A percentile compares a stretch with the other conserved stretches of the same genome.
phyloP scores from a whole-genome alignment of 1,284 basidiomycete genomes.

The Meira nashicola region DNA sequence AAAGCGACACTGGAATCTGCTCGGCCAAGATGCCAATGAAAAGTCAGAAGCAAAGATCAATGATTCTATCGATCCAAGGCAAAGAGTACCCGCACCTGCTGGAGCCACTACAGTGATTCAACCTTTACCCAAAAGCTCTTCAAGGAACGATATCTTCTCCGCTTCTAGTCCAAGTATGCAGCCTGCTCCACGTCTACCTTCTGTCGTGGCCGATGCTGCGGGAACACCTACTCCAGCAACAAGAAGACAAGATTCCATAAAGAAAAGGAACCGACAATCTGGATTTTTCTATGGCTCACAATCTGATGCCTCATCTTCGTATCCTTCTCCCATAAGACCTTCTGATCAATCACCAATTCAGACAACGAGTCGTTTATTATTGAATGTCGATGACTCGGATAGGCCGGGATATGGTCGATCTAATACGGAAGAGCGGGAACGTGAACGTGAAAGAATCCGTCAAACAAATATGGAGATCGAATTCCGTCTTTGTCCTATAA shows the following conservation, averaged over 20 bases:
- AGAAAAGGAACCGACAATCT: conserved; percentile 12
- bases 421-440: conserved; percentile 37
- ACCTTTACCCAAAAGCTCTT: conserved; percentile 9
- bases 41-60: too few relatives aligned
- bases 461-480: conserved; percentile 33
- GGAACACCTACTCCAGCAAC: too few relatives aligned
- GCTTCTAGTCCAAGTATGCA: conserved; percentile 20
- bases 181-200: conserved; percentile 22
- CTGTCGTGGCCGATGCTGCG: background rate
- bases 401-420: conserved; percentile 37
- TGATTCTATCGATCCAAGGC: too few relatives aligned
- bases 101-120: too few relatives aligned
- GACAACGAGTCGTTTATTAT: too few relatives aligned
- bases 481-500: conserved; percentile 38
- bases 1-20: too few relatives aligned
- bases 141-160: conserved; percentile 41
- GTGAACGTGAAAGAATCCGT: conserved; percentile 35
- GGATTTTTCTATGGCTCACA: conserved; percentile 25
- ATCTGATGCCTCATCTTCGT: conserved; percentile 12
- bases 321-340: conserved; percentile 15
- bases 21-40: too few relatives aligned
- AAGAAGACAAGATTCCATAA: background rate
- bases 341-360: background rate
- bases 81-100: too few relatives aligned
- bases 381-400: conserved; percentile 17